These are phyloP conservation scores for Podaxis rugospora DNA, from an alignment of 768 basidiomycete genomes.

Conservation along the genomic window DNA sequence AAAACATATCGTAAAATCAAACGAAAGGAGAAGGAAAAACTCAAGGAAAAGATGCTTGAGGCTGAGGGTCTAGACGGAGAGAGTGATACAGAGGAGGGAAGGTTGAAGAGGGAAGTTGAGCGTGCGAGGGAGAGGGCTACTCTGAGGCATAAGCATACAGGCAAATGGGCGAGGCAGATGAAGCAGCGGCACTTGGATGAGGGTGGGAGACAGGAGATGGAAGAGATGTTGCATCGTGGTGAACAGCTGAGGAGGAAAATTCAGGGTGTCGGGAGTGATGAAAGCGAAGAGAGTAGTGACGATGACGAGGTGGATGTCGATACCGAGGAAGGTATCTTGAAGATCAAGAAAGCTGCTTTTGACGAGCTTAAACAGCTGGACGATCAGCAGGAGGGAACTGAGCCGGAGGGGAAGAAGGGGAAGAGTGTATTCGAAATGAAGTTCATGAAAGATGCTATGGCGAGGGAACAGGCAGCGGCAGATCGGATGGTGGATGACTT, in stretches of 20 bases:
- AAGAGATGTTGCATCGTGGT: constrained; percentile 80
- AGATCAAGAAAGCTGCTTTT: constrained; percentile 66
- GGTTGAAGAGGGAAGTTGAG: constrained; percentile 69
- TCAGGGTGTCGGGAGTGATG: constrained; percentile 56
- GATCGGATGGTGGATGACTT: constrained; percentile 71
- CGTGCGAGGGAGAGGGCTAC: constrained; percentile 89
- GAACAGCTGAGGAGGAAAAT: constrained; percentile 80
- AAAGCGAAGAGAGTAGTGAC: constrained; percentile 43
- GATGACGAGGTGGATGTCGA: constrained; percentile 34
- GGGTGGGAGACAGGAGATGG: constrained; percentile 59
- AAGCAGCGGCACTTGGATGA: constrained; percentile 55
- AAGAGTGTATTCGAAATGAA: constrained; percentile 93
- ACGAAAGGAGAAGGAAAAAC: constrained; percentile 69
- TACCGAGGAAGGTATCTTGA: constrained; percentile 40
- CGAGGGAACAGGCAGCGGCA: constrained; percentile 52
- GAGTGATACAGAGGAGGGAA: constrained; percentile 34
- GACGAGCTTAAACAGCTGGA: constrained; percentile 66
- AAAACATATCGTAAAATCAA: constrained; percentile 86
- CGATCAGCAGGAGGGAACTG: constrained; percentile 21
- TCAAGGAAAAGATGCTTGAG: constrained; percentile 48
- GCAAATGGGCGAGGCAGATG: constrained; percentile 84
- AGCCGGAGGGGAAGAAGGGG: constrained; percentile 32
- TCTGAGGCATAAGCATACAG: constrained; percentile 80
- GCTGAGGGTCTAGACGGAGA: constrained; percentile 26
- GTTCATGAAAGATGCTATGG: constrained; percentile 94